A percentile compares a stretch with the other conserved stretches of the same genome.
These are phyloP conservation scores for Colletotrichum cereale DNA, from an alignment of 2,329 filamentous ascomycete genomes.

Conservation along the genomic window DNA sequence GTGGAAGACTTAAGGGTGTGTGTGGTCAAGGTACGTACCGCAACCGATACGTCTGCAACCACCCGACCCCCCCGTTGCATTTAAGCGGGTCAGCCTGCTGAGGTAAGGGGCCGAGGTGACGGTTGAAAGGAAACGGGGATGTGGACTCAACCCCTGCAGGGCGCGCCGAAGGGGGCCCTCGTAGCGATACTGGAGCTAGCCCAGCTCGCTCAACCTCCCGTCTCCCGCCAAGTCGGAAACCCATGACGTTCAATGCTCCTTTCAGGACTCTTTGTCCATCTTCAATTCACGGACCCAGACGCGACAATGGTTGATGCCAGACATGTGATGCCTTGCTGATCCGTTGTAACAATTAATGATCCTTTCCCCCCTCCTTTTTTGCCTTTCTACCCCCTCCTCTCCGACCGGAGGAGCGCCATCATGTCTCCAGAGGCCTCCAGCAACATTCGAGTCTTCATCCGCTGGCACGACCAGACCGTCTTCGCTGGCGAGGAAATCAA, in stretches of 20 bases:
- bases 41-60: background rate
- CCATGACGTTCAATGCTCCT: constrained; percentile 39
- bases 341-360: constrained; percentile 17
- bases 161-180: constrained; percentile 33
- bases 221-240: constrained; percentile 37
- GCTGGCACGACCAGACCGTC: constrained; percentile 93
- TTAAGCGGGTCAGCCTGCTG: constrained; percentile 24
- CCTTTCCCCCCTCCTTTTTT: constrained; percentile 6
- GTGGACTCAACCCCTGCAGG: constrained; percentile 37
- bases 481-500: constrained; percentile 97
- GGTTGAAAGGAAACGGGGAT: constrained; percentile 32
- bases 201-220: constrained; percentile 38
- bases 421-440: constrained; percentile 64
- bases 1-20: background rate
- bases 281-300: constrained; percentile 17
- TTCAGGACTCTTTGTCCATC: constrained; percentile 38
- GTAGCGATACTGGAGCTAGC: constrained; percentile 37
- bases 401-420: constrained; percentile 45
- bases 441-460: constrained; percentile 95
- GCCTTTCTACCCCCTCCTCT: constrained; percentile 5
- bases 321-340: constrained; percentile 37
- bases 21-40: constrained; percentile 14
- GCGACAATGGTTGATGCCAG: constrained; percentile 38
- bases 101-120: constrained; percentile 33
- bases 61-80: background rate